A percentile compares a stretch with the other conserved stretches of the same genome.
phyloP scores from a whole-genome alignment of 2,329 filamentous ascomycete species.

The Alternaria ventricosa region DNA sequence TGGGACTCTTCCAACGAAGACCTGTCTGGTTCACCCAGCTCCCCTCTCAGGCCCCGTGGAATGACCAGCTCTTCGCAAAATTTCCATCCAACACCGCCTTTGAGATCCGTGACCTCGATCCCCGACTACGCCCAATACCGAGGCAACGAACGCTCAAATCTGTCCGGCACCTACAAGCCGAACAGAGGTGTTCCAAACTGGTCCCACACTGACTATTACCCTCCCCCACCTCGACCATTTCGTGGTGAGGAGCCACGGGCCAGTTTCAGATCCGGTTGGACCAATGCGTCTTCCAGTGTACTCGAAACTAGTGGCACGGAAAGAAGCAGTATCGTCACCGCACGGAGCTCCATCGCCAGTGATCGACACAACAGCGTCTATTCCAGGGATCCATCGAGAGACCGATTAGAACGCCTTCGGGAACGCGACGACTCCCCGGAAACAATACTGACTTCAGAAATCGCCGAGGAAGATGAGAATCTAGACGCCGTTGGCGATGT shows the following conservation, averaged over 20 bases:
- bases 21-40: constrained; percentile 7
- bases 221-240: constrained; percentile 35
- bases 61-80: constrained; percentile 42
- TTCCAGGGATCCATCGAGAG: constrained; percentile 47
- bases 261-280: constrained; percentile 67
- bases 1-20: constrained; percentile 38
- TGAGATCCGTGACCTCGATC: constrained; percentile 48
- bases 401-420: constrained; percentile 29
- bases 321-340: constrained; percentile 81
- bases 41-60: constrained; percentile 38
- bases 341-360: constrained; percentile 72
- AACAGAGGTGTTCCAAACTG: constrained; percentile 46
- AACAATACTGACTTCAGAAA: constrained; percentile 30
- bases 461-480: constrained; percentile 44
- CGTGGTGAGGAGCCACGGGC: constrained; percentile 56
- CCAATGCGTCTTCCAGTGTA: constrained; percentile 63
- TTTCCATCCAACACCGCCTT: constrained; percentile 33
- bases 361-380: constrained; percentile 57
- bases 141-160: constrained; percentile 34
- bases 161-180: constrained; percentile 45
- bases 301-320: constrained; percentile 71
- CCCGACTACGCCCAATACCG: constrained; percentile 45
- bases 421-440: constrained; percentile 42
- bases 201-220: constrained; percentile 44
- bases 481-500: constrained; percentile 66